phyloP scores from a whole-genome alignment of 2,329 filamentous ascomycete species.

The Chaetomiaceae sp. region DNA sequence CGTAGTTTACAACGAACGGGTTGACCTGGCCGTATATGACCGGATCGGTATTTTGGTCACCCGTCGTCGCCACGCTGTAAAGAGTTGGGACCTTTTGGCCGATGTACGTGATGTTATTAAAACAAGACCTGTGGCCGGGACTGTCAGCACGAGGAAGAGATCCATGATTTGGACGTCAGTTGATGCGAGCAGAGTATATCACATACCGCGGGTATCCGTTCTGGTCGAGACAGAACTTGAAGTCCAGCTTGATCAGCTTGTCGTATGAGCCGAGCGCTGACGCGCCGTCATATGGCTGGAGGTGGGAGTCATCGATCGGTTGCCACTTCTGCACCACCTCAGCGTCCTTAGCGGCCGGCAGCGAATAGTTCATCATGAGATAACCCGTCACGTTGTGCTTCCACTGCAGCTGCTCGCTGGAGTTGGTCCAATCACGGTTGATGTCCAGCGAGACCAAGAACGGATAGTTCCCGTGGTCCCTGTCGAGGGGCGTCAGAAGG shows the following conservation, averaged over 20 bases:
- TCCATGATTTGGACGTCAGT: too few species aligned
- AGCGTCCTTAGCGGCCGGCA: constrained; percentile 24
- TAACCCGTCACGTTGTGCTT: constrained; percentile 39
- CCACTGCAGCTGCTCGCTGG: constrained; percentile 23
- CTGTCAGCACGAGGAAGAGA: neutral
- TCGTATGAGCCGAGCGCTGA: constrained; percentile 46
- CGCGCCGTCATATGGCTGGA: constrained; percentile 50
- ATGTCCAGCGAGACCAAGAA: constrained; percentile 39
- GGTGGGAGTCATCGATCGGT: constrained; percentile 56
- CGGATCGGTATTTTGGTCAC: constrained; percentile 37
- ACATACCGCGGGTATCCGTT: constrained; percentile 55
- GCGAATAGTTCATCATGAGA: constrained; percentile 33
- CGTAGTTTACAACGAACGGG: constrained; percentile 35
- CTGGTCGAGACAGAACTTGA: constrained; percentile 52
- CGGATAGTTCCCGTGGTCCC: constrained; percentile 36
- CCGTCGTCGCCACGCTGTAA: constrained; percentile 61
- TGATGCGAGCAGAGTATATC: too few species aligned
- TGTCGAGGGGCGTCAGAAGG: constrained; percentile 30
- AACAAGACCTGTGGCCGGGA: constrained; percentile 34
- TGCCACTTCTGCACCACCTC: constrained; percentile 34
- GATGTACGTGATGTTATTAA: constrained; percentile 65
- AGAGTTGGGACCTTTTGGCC: constrained; percentile 62
- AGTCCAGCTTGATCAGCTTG: constrained; percentile 49
- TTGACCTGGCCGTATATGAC: constrained; percentile 38
- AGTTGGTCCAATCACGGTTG: constrained; percentile 37